A percentile compares a stretch with the other conserved stretches of the same genome.
These are phyloP conservation scores for Moesziomyces antarcticus DNA, from an alignment of 1,284 basidiomycete species.

Conservation along the genomic window DNA sequence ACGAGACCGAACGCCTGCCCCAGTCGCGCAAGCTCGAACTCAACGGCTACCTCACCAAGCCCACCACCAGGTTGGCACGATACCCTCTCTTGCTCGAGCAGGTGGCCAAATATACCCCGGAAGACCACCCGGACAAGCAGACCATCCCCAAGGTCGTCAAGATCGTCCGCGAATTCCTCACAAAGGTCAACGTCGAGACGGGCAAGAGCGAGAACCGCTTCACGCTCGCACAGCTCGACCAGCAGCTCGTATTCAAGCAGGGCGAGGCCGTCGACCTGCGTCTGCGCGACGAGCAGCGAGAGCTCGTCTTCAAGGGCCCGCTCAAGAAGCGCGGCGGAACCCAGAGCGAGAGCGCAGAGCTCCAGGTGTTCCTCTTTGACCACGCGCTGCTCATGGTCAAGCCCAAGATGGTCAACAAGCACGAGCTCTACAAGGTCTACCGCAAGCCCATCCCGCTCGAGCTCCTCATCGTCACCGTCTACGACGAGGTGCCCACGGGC, in stretches of 20 bases:
- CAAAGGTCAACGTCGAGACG: constrained; percentile 88
- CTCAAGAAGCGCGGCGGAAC: constrained; percentile 86
- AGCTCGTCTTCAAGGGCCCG: constrained; percentile 92
- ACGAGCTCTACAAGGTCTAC: constrained; percentile 93
- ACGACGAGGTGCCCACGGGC: constrained; percentile 74
- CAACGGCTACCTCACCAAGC: constrained; percentile 96
- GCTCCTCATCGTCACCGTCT: constrained; percentile 83
- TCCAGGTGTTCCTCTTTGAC: constrained; percentile 95
- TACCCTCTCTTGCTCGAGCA: constrained; percentile 94
- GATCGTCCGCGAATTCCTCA: constrained; percentile 84
- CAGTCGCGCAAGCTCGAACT: constrained; percentile 96
- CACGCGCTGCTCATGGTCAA: constrained; percentile 97
- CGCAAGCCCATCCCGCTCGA: constrained; percentile 97
- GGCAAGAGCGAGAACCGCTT: constrained; percentile 93
- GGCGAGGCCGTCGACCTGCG: constrained; percentile 88
- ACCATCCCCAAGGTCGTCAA: constrained; percentile 82
- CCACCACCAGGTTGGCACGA: constrained; percentile 93
- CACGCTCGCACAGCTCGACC: constrained; percentile 88
- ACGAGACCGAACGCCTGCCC: constrained; percentile 89
- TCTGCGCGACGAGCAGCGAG: constrained; percentile 84
- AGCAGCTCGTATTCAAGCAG: constrained; percentile 84
- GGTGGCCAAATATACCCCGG: constrained; percentile 90
- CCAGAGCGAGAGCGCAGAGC: constrained; percentile 81
- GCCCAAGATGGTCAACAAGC: constrained; percentile 83
- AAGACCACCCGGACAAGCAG: constrained; percentile 87